Conservation (phyloP, 208 protist genomes). For the Leishmania lainsoni region DNA sequence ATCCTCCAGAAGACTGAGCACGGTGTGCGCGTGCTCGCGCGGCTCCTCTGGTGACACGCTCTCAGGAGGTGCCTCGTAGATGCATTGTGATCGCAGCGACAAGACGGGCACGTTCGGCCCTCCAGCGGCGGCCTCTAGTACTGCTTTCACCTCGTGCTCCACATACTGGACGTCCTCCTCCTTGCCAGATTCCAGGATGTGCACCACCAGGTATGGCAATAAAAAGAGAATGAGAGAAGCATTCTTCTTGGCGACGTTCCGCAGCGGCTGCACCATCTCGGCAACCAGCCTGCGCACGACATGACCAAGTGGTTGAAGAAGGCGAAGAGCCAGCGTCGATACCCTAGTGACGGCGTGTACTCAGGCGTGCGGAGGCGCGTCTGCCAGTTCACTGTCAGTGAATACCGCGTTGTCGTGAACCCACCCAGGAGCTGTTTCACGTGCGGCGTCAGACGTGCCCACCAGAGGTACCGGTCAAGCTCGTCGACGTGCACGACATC, state of each 20-base stretch:
- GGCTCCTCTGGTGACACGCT: slow-evolving; percentile 24
- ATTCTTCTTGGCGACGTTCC: slow-evolving; percentile 87
- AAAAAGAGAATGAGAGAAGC: slow-evolving; percentile 60
- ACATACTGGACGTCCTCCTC: slow-evolving; percentile 41
- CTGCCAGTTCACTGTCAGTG: slow-evolving; percentile 45
- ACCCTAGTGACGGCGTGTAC: slow-evolving; percentile 59
- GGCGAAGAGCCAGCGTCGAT: slow-evolving; percentile 62
- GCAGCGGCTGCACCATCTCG: slow-evolving; percentile 66
- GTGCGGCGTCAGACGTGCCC: slow-evolving; percentile 52
- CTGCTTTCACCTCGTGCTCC: slow-evolving; percentile 49
- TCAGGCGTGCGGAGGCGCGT: slow-evolving; percentile 54
- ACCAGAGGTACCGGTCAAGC: slow-evolving; percentile 81
- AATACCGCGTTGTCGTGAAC: slow-evolving; percentile 81
- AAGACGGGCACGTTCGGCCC: slow-evolving; percentile 6
- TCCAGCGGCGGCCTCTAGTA: slow-evolving; percentile 34
- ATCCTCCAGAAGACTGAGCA: slow-evolving; percentile 72
- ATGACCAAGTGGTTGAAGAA: slow-evolving; percentile 72
- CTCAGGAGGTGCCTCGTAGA: slow-evolving; percentile 18
- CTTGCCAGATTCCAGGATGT: slow-evolving; percentile 53
- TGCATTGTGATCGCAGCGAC: slow-evolving; percentile 53
- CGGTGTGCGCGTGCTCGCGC: slow-evolving; percentile 74
- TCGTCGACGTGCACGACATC: slow-evolving; percentile 69
- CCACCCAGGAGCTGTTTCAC: slow-evolving; percentile 66
- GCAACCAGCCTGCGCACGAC: slow-evolving; percentile 60
- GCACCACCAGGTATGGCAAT: slow-evolving; percentile 75